phyloP scores from a whole-genome alignment of 768 basidiomycete genomes.

The Sporobolomyces roseus region DNA sequence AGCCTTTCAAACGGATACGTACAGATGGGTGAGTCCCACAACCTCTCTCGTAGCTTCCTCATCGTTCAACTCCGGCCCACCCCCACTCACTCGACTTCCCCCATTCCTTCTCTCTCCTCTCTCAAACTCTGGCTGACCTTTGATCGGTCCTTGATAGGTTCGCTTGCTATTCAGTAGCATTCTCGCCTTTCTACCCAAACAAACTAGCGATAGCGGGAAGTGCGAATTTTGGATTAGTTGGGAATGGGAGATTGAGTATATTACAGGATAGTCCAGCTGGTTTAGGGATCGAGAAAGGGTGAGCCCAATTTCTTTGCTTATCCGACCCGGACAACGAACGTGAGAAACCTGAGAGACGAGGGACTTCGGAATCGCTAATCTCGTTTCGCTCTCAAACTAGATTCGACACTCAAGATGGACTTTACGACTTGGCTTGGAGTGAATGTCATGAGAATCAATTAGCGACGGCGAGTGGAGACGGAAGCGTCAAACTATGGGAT shows the following conservation, averaged over 20 bases:
- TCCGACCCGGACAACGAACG: background rate
- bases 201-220: slow-evolving; percentile 49
- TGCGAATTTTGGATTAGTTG: slow-evolving; percentile 78
- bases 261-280: slow-evolving; percentile 40
- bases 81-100: no score
- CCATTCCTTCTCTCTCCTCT: background rate
- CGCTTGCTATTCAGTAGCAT: slow-evolving; percentile 48
- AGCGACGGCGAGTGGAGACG: slow-evolving; percentile 82
- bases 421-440: slow-evolving; percentile 91
- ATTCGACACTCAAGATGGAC: slow-evolving; percentile 82
- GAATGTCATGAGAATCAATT: slow-evolving; percentile 92
- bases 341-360: background rate
- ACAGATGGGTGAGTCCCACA: slow-evolving; percentile 2
- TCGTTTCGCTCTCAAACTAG: slow-evolving; percentile 50
- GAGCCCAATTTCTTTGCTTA: slow-evolving; percentile 6
- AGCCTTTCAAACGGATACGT: slow-evolving; percentile 14
- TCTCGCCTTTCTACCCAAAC: slow-evolving; percentile 49
- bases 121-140: background rate
- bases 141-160: slow-evolving; percentile 30
- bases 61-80: background rate
- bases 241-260: slow-evolving; percentile 76
- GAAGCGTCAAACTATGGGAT: slow-evolving; percentile 86
- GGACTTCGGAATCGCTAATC: no score
- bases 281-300: slow-evolving; percentile 45
- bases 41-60: background rate